Conservation (phyloP, 257 asterid genomes). For the Knoxia roxburghii region DNA sequence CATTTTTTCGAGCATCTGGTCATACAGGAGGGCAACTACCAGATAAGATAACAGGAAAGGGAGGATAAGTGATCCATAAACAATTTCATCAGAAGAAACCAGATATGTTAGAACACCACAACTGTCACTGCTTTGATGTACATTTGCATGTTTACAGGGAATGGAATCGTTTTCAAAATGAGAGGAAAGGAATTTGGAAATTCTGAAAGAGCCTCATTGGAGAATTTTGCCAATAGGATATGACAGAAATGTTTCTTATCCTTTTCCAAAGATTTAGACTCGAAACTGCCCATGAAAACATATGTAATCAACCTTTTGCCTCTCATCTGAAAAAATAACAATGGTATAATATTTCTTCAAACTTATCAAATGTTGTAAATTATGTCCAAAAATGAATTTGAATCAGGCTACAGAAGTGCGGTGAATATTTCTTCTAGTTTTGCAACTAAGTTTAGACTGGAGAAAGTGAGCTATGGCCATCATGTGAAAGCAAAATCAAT, state of each 20-base stretch:
- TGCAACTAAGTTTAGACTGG: background rate
- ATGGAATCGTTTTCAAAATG: no score
- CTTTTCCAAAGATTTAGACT: no score
- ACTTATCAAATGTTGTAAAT: no score
- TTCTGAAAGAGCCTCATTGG: background rate
- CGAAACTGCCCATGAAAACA: background rate
- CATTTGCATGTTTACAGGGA: background rate
- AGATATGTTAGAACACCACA: background rate
- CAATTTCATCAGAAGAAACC: background rate
- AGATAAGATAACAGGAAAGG: background rate
- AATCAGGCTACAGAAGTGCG: no score
- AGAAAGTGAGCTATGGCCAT: background rate
- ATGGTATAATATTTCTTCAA: background rate
- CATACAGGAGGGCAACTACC: slow-evolving; percentile 2
- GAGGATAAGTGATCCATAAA: background rate
- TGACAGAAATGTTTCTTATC: background rate
- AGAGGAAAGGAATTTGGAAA: background rate
- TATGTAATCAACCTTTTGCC: background rate
- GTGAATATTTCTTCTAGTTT: no score
- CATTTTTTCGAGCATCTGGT: slow-evolving; percentile 46
- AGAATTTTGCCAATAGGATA: background rate
- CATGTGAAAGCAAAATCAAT: no score
- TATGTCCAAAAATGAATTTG: no score
- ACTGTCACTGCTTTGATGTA: background rate
- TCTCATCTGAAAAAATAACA: background rate